Evolutionary conservation across 1,139 yeast species (phyloP).

Genomic region (Hanseniaspora sp.): DNA sequence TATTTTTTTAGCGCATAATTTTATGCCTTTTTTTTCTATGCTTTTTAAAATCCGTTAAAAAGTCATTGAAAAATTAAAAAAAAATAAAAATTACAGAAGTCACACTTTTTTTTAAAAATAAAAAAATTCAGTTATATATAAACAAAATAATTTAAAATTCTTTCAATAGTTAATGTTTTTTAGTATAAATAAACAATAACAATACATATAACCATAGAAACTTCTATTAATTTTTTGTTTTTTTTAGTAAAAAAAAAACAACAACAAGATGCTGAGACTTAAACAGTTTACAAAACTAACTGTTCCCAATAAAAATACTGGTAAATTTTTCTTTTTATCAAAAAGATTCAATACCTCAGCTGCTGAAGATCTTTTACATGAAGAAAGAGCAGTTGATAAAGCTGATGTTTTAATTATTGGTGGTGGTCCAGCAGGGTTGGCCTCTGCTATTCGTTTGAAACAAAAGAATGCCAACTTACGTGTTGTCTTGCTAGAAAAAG

Average conservation of each 20-base stretch:
- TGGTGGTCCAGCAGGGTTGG: slow-evolving; percentile 95
- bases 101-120: too few species aligned
- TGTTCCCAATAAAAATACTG: too few species aligned
- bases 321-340: background rate
- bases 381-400: slow-evolving; percentile 66
- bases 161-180: background rate
- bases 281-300: background rate
- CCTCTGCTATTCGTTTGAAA: slow-evolving; percentile 81
- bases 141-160: too few species aligned
- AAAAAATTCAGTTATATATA: too few species aligned
- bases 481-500: slow-evolving; percentile 82
- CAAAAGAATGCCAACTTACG: slow-evolving; percentile 57
- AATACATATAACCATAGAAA: too few species aligned
- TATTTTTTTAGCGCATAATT: too few species aligned
- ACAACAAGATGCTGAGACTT: background rate
- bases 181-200: too few species aligned
- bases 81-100: background rate
- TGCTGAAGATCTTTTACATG: slow-evolving; percentile 34
- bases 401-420: slow-evolving; percentile 95
- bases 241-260: too few species aligned
- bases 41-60: background rate
- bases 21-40: slow-evolving; percentile 13
- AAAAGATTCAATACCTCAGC: background rate
- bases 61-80: too few species aligned
- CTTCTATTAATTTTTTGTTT: too few species aligned